phyloP scores from a whole-genome alignment of 345 rosid species.

The Citrus unshiu region DNA sequence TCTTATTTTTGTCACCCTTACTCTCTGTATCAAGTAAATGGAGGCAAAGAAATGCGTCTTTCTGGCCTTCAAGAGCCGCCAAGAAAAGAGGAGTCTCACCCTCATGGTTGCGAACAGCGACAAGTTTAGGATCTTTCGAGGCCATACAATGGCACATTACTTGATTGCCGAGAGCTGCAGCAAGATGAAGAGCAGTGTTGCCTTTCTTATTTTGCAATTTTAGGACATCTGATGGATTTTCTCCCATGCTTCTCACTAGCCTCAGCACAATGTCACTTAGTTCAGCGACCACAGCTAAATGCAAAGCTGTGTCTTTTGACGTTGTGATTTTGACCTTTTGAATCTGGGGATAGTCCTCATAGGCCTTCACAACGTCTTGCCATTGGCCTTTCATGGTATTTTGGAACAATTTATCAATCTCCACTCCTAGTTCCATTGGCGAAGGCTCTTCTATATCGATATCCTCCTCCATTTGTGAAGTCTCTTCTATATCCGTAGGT shows the following conservation, averaged over 20 bases:
- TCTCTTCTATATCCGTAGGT: no score
- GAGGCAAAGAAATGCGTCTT: constrained; percentile 31
- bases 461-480: no score
- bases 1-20: no score
- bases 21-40: background rate
- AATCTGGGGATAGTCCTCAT: no score
- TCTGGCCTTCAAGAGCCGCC: constrained; percentile 34
- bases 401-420: no score
- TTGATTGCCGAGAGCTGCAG: constrained; percentile 32
- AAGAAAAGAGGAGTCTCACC: constrained; percentile 41
- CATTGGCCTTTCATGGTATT: no score
- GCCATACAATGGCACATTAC: constrained; percentile 31
- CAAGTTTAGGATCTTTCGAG: background rate
- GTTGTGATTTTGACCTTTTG: no score
- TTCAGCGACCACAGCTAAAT: constrained; percentile 17
- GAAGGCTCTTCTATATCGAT: no score
- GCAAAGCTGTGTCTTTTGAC: background rate
- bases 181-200: constrained; percentile 37
- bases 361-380: no score
- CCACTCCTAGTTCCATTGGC: no score
- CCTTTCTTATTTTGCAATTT: constrained; percentile 14
- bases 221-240: background rate
- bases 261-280: background rate
- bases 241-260: constrained; percentile 10
- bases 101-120: constrained; percentile 19